Percentiles rank a stretch among this genome's conserved stretches.
Conservation (phyloP, 2,329 filamentous ascomycete species). For the Talaromyces sp. region DNA sequence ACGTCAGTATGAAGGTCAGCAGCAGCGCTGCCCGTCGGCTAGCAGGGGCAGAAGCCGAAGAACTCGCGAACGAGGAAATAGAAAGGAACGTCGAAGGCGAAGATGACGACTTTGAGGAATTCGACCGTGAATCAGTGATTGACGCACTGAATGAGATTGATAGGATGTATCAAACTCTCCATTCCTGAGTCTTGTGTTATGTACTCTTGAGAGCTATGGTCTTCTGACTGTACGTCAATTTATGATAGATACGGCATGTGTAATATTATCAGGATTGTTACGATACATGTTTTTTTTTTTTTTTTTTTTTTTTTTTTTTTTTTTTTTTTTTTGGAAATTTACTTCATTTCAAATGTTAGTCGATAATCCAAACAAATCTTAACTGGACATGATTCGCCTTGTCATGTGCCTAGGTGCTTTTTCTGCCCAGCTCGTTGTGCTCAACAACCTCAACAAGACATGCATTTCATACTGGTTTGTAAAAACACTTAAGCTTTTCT, state of each 20-base stretch:
- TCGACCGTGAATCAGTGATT: conserved; percentile 15
- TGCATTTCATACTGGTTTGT: too few species aligned
- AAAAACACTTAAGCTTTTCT: too few species aligned
- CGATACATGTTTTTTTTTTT: background rate
- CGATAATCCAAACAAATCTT: too few species aligned
- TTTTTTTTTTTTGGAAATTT: background rate
- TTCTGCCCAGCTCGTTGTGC: too few species aligned
- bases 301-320: too few species aligned
- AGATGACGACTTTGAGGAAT: conserved; percentile 1
- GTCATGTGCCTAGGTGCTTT: too few species aligned
- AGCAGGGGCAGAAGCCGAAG: conserved; percentile 22
- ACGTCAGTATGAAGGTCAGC: conserved; percentile 33
- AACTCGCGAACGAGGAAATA: conserved; percentile 24
- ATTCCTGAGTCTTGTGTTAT: background rate
- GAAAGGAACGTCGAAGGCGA: conserved; percentile 31
- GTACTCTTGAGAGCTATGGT: background rate
- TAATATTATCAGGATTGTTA: background rate
- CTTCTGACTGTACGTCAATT: background rate
- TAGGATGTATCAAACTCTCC: background rate
- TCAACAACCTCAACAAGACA: too few species aligned
- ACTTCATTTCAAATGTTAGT: too few species aligned
- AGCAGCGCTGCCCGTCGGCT: conserved; percentile 30
- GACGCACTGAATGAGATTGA: conserved; percentile 12
- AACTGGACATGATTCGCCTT: too few species aligned
- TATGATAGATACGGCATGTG: background rate